These are phyloP conservation scores for Phytophthora brassicae DNA, from an alignment of 352 stramenopile species.

Conservation along the genomic window DNA sequence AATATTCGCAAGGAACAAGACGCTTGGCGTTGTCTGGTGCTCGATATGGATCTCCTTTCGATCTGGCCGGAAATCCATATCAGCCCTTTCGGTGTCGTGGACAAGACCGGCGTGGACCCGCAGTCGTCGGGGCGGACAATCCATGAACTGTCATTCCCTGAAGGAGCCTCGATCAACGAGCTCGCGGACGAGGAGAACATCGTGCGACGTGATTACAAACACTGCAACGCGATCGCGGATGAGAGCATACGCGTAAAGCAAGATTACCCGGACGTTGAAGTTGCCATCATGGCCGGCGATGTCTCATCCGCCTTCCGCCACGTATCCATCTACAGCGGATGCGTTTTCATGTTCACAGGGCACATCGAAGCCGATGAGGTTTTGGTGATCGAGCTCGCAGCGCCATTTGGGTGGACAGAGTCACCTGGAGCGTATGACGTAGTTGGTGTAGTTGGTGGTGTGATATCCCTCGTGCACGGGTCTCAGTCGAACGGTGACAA, in stretches of 20 bases:
- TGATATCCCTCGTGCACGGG: background rate
- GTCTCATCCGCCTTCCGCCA: too few relatives aligned
- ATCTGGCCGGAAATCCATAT: too few relatives aligned
- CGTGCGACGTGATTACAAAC: background rate
- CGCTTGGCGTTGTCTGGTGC: too few relatives aligned
- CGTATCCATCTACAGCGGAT: conserved; percentile 1
- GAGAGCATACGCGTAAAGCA: conserved; percentile 13
- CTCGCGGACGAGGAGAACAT: background rate
- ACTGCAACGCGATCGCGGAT: background rate
- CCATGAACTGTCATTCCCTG: conserved; percentile 16
- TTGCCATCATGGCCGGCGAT: too few relatives aligned
- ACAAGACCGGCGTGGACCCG: conserved; percentile 5
- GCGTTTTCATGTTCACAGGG: background rate
- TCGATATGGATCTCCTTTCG: too few relatives aligned
- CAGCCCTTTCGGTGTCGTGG: conserved; percentile 13
- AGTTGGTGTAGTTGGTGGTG: background rate
- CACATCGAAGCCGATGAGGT: background rate
- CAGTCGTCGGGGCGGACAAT: background rate
- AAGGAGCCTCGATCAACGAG: conserved; percentile 3
- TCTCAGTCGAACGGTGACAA: background rate
- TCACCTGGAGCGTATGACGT: background rate
- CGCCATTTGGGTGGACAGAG: too few relatives aligned
- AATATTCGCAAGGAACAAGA: background rate
- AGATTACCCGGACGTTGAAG: too few relatives aligned
- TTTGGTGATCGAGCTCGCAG: conserved; percentile 21